Evolutionary conservation across 2,329 filamentous ascomycete genomes (phyloP), one percentile per base, ranked within the genome.

Genomic region (Stemphylium lycopersici): DNA sequence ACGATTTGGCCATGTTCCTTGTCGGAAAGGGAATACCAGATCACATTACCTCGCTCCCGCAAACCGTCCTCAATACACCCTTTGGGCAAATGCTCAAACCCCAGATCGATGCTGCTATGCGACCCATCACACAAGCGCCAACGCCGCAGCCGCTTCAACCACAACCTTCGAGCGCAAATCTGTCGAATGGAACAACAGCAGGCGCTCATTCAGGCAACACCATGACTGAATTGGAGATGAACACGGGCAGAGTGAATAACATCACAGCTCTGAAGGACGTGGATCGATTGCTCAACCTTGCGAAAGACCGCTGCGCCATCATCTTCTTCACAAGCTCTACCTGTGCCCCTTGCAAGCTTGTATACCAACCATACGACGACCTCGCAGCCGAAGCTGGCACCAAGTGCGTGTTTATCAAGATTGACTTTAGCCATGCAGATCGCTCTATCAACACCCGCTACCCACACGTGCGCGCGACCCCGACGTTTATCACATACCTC

Each of bases 321-420:
- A 83, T 97, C 52, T 97, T 97, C 80, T 98, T 98, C 78, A 97
- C 93, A 0, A 96, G 91, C 3, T 85, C 89, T 2, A 95, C 88
- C 2, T 97, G 93, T 69, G 84, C 86, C 0, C 92, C 93, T 0
- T 97, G 93, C 82, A 93, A 90, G 73, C 77, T 86, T 13, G 83
- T 93, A 2, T 96, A 96, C 66, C 91, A 93, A 1, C 76, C 88
- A 0, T 98, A 91, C 67, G 89, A 96, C 56, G 82, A 90, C 60
- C 80, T 97, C 0, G 92, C 93, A 1, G 84, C 83, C 22, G 89
- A 96, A 70, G 81, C 87, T 24, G 87, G 84, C 1, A 78, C 83
- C 29, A 87, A 87, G 63, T 87, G 86, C 3, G 78, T 85, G 0
- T 83, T 97, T 42, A 87, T 97, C 77, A 95, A 96, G 70, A 86